Percentiles rank a stretch among this genome's conserved stretches.
phyloP scores from a whole-genome alignment of 208 protist genomes.

The Trichomonas gallinae region DNA sequence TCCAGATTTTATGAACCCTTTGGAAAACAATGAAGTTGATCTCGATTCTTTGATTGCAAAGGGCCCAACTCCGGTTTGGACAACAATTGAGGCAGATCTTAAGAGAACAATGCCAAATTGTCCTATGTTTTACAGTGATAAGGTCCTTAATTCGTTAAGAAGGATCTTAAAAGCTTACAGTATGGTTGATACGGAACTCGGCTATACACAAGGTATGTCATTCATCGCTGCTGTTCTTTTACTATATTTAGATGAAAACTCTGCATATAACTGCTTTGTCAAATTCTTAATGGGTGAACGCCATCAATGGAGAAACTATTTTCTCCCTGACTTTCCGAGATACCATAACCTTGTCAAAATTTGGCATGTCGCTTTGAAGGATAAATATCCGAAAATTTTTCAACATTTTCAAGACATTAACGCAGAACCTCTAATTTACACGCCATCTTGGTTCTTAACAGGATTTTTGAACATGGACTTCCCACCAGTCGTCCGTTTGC shows the following conservation, averaged over 20 bases:
- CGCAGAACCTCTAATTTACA: not conserved
- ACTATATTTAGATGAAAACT: not conserved
- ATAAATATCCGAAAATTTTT: not conserved
- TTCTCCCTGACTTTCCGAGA: not conserved
- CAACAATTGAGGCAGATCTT: not conserved
- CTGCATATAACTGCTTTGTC: not conserved
- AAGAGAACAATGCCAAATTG: not conserved
- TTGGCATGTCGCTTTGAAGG: not conserved
- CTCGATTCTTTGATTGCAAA: not conserved
- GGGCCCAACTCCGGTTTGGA: not conserved
- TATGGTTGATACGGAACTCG: not conserved
- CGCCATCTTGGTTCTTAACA: not conserved
- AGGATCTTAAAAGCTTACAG: not conserved
- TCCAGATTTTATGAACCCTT: not conserved
- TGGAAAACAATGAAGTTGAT: not conserved
- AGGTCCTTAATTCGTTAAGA: not conserved
- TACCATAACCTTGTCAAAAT: not conserved
- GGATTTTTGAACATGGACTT: not conserved
- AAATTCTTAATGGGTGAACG: not conserved
- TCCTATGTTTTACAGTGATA: not conserved
- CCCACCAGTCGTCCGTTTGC: not conserved
- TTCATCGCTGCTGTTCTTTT: not conserved
- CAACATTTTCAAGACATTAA: not conserved
- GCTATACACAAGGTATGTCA: not conserved
- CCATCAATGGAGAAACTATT: not conserved